Percentiles rank a stretch among this genome's conserved stretches.
phyloP scores from a whole-genome alignment of 768 basidiomycete genomes.

The Serendipita vermifera region DNA sequence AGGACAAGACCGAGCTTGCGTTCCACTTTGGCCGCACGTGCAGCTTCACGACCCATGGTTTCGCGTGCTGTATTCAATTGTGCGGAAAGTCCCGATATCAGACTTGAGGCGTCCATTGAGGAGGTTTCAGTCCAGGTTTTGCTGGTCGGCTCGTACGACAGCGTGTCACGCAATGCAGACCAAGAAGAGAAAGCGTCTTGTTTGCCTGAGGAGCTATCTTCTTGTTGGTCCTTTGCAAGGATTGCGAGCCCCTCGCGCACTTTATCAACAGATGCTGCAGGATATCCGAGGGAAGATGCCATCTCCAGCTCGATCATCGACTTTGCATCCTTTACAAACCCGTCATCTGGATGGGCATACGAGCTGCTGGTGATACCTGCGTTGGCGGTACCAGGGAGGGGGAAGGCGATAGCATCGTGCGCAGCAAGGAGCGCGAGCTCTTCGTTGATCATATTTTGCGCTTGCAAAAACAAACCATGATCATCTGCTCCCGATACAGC shows the following conservation, averaged over 20 bases:
- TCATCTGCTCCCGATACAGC: constrained; percentile 32
- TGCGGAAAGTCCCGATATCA: constrained; percentile 48
- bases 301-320: constrained; percentile 66
- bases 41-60: constrained; percentile 65
- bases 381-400: constrained; percentile 72
- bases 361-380: constrained; percentile 57
- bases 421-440: constrained; percentile 70
- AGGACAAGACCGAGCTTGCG: constrained; percentile 79
- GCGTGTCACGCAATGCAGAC: constrained; percentile 49
- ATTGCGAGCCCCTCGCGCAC: constrained; percentile 63
- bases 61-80: constrained; percentile 53
- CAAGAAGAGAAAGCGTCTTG: constrained; percentile 50
- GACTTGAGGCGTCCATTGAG: constrained; percentile 42
- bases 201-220: constrained; percentile 13
- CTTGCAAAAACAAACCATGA: constrained; percentile 30
- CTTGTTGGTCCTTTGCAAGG: constrained; percentile 35
- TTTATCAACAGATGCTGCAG: constrained; percentile 65
- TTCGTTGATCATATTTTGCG: constrained; percentile 51
- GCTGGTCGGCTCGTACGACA: constrained; percentile 47
- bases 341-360: constrained; percentile 69
- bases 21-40: constrained; percentile 70
- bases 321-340: constrained; percentile 56
- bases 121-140: constrained; percentile 55
- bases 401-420: constrained; percentile 80
- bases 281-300: constrained; percentile 68